Conservation (phyloP, 129 eudicot species). For the Logfia minima region DNA sequence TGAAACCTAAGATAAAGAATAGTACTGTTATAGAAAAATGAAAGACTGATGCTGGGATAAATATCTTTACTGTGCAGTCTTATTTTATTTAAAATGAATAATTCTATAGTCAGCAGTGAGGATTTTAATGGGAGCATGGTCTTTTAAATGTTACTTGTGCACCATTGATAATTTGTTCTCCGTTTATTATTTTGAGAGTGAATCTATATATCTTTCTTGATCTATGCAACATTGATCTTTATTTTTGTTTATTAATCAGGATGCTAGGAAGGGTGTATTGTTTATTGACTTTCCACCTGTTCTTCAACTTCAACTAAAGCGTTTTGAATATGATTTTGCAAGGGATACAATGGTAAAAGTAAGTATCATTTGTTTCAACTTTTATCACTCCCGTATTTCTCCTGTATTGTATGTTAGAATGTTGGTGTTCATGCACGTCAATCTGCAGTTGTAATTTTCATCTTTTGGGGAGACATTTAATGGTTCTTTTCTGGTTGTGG, state of each 20-base stretch:
- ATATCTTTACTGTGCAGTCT: not conserved
- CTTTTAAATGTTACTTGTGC: not conserved
- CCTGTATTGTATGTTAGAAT: not conserved
- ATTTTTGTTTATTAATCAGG: conserved; percentile 37
- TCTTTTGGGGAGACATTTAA: not conserved
- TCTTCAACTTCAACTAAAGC: conserved; percentile 80
- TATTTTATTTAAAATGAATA: too few species aligned
- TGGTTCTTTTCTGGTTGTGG: not conserved
- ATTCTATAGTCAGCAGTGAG: too few species aligned
- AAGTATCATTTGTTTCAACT: conserved; percentile 22
- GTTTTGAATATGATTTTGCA: conserved; percentile 81
- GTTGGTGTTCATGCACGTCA: conserved; percentile 20
- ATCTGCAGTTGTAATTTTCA: not conserved
- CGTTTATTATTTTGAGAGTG: not conserved
- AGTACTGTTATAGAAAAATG: not conserved
- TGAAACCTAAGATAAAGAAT: not conserved
- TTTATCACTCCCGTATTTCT: not conserved
- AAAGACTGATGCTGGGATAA: not conserved
- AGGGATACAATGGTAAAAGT: conserved; percentile 89
- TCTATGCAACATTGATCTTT: not conserved
- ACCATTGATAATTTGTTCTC: not conserved
- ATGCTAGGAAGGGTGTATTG: conserved; percentile 79
- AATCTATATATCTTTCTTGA: not conserved
- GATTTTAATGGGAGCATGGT: not conserved
- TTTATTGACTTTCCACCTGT: conserved; percentile 80